A percentile compares a stretch with the other conserved stretches of the same genome.
Evolutionary conservation across 495 filamentous ascomycete species (phyloP).

Genomic region (Podospora sp.): DNA sequence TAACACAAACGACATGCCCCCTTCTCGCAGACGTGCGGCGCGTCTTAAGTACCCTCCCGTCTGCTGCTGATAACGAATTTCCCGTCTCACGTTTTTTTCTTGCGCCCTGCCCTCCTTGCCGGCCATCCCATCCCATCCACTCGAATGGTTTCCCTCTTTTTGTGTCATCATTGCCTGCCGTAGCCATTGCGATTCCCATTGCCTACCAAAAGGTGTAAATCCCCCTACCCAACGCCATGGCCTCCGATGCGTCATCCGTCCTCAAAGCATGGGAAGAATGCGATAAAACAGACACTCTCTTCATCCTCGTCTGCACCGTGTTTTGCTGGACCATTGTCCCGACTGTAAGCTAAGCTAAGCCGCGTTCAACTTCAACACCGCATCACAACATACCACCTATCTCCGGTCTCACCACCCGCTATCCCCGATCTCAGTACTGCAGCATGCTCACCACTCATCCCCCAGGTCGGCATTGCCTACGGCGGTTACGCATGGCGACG

Average conservation of each 20-base stretch:
- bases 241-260: conserved; percentile 20
- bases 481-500: conserved; percentile 33
- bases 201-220: neutral
- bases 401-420: neutral
- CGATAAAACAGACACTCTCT: conserved; percentile 36
- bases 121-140: neutral
- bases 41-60: neutral
- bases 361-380: neutral
- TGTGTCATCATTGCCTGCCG: neutral
- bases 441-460: neutral
- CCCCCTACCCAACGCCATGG: conserved; percentile 11
- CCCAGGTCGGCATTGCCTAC: conserved; percentile 36
- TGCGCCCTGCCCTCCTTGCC: neutral
- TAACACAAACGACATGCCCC: neutral
- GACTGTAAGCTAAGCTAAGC: conserved; percentile 22
- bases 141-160: conserved; percentile 1
- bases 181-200: neutral
- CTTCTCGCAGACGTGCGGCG: neutral
- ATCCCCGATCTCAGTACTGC: neutral
- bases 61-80: neutral
- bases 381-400: neutral
- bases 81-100: neutral
- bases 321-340: conserved; percentile 37
- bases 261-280: conserved; percentile 32
- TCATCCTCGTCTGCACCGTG: conserved; percentile 35